Base-by-base conservation (phyloP, 805 yeast species). In the Wickerhamiella parazyma region DNA sequence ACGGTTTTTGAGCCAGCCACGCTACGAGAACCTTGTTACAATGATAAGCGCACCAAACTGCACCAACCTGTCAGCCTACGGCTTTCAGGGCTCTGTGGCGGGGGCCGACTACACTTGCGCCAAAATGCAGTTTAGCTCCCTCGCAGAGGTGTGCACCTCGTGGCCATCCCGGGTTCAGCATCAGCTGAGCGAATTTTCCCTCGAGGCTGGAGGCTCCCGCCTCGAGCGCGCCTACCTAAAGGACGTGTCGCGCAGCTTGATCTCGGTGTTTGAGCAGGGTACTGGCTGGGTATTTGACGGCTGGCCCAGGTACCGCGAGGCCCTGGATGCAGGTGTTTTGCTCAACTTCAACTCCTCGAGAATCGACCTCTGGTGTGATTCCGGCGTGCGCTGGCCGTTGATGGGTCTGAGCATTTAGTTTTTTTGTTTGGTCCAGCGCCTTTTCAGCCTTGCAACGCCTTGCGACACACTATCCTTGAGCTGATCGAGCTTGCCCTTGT, bases 171-270 rank as follows among this genome's bases (percentile, higher is more conserved):
- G 28, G 19, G 25, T 54, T 54, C 46, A 56, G 33, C 17, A 65
- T 67, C 42, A 47, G 42, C 45, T 40, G 3, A 43, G 47, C 8
- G 48, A 36, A 55, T 6, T 55, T 54, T 8, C 34, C 49, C 1
- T 59, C 61, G 42, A 47, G 52, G 7, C 51, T 45, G 18, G 71
- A 57, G 42, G 81, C 78, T 17, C 35, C 11, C 66, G 62, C 7
- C 70, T 68, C 24, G 73, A 74, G 58, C 73, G 69, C 52, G 56
- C 55, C 17, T 71, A 72, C 47, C 71, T 78, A 44, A 72, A 86
- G 60, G 71, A 67, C 54, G 82, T 70, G 57, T 70, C 84, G 33
- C 91, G 82, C 62, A 82, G 87, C 39, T 94, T 85, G 65, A 68
- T 85, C 61, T 86, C 82, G 55, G 81, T 87, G 1, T 77, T 69